These are phyloP conservation scores for Gaultheria prostrata DNA, from an alignment of 148 eudicot genomes.

Conservation along the genomic window DNA sequence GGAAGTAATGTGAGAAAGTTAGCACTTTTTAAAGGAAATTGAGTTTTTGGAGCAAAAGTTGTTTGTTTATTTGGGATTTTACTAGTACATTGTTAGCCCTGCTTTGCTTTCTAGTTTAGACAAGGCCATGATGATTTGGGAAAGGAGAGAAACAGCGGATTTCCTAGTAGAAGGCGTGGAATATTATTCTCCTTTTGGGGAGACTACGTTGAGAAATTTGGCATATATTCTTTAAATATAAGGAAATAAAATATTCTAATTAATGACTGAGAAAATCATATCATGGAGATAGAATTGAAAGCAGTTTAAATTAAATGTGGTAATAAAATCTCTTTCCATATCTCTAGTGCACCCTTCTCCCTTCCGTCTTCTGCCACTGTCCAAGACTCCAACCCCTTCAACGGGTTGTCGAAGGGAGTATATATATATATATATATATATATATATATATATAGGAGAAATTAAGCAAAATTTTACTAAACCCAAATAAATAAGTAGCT, in stretches of 20 bases:
- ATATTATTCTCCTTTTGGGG: neutral
- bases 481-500: neutral
- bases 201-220: neutral
- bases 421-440: too few relatives aligned
- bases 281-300: neutral
- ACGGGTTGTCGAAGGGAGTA: too few relatives aligned
- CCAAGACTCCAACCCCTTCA: too few relatives aligned
- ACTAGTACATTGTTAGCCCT: neutral
- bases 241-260: neutral
- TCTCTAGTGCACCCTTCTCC: too few relatives aligned
- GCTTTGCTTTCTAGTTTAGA: neutral
- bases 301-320: too few relatives aligned
- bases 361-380: too few relatives aligned
- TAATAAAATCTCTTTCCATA: too few relatives aligned
- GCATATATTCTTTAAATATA: neutral
- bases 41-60: too few relatives aligned
- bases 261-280: neutral
- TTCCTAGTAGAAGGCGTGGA: neutral
- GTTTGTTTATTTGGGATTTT: too few relatives aligned
- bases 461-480: too few relatives aligned
- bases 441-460: too few relatives aligned
- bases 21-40: neutral
- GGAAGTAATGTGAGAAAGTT: neutral
- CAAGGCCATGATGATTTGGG: neutral
- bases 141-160: too few relatives aligned